A percentile compares a stretch with the other conserved stretches of the same genome.
Conservation (phyloP, 805 yeast species). For the Grigorovia transvaalensis region DNA sequence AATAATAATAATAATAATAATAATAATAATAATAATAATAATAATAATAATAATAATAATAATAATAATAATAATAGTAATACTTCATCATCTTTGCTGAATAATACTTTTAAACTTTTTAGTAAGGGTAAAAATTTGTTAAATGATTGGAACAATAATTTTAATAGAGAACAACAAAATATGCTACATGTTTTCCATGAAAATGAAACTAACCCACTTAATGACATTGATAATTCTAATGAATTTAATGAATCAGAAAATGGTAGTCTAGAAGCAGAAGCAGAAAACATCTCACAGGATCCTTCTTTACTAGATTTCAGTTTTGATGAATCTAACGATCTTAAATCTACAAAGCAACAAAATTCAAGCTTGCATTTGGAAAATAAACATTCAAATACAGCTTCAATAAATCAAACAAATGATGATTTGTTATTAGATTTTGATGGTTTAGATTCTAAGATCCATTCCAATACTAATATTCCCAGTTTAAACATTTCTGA, state of each 20-base stretch:
- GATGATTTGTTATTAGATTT: neutral
- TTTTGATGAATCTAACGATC: neutral
- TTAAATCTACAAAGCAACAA: no score
- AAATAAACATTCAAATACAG: no score
- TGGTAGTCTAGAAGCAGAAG: no score
- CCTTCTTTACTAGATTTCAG: neutral
- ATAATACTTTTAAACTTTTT: constrained; percentile 20
- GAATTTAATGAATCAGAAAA: neutral
- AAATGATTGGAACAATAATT: constrained; percentile 9
- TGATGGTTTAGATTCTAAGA: neutral
- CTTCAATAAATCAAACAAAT: neutral
- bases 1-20: neutral
- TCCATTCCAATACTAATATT: neutral
- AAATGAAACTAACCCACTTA: neutral
- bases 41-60: no score
- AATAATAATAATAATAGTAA: no score
- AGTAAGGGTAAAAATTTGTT: constrained; percentile 26
- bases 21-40: neutral
- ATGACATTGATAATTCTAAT: neutral
- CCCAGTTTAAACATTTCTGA: neutral
- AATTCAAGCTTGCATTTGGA: no score
- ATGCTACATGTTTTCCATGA: neutral
- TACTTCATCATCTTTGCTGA: neutral
- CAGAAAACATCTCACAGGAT: no score
- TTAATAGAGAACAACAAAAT: neutral